Evolutionary conservation across 345 rosid species (phyloP), one percentile per base, ranked within the genome.

Genomic region (Excoecaria agallocha): DNA sequence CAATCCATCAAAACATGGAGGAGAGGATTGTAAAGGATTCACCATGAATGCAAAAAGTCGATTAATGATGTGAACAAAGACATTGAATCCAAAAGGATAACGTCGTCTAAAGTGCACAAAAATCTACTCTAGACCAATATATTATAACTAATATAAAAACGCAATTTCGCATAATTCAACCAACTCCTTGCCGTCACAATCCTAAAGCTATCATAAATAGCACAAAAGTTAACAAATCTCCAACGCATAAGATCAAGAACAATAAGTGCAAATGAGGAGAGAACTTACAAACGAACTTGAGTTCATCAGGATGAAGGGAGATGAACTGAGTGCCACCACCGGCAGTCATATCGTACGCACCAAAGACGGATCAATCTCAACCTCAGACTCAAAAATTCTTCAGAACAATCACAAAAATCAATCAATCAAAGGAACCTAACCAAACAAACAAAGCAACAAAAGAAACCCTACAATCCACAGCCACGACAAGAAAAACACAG

Each of bases 291-390:
- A 76, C 74, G 82, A 95, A 93, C 81, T 84, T 91, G 88, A 95
- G 94, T 78, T 95, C 98, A 41, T 90, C 95, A 64, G 99, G 99
- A 77, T 91, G 98, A 78, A 95, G 87, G 48, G 96, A 89, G 90
- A 95, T 87, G 74, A 95, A 78, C 80, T 83, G 89, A 39, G 85
- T 87, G 77, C 84, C 88, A 72, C 82, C 90, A 73, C 77, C 87
- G 68, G 87, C 89, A 74, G 85, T 72, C 93, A 90, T 90, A 79
- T 80, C 73, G 68, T 37, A 59, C 39, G 76, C 66, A 70, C 76
- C 54, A 56, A 45, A 12, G 9, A 24, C 13, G 46, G 41, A 56
- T 70, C 67, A 70, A 56, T 45, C 51, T 60, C 20, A 43, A 43
- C 6, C 48, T 5, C 48, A 43, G 12, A 12, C 43, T 52, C 76